phyloP scores from a whole-genome alignment of 2,329 filamentous ascomycete species.

The Alternaria sp. region DNA sequence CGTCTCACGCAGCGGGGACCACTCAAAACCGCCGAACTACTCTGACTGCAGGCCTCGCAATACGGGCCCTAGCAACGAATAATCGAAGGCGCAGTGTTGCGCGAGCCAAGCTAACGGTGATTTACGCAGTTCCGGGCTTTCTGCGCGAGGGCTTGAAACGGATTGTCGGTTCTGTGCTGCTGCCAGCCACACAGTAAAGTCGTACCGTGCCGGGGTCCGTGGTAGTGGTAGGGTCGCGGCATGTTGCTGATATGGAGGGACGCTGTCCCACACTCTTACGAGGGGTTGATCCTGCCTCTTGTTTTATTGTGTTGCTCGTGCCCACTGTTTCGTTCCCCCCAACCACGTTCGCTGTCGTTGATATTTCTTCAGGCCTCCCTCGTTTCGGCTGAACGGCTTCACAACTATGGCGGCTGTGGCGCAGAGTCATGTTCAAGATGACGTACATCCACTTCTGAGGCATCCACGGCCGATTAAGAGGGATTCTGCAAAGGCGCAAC shows the following conservation, averaged over 20 bases:
- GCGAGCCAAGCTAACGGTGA: conserved; percentile 27
- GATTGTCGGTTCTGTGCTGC: conserved; percentile 24
- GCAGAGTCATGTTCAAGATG: conserved; percentile 23
- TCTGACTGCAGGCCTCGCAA: conserved; percentile 21
- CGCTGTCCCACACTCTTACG: conserved; percentile 28
- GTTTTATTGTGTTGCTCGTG: conserved; percentile 25
- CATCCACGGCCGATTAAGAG: conserved; percentile 34
- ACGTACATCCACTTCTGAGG: conserved; percentile 31
- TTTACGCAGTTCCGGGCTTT: conserved; percentile 16
- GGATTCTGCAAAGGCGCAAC: conserved; percentile 35
- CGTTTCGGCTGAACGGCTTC: conserved; percentile 8
- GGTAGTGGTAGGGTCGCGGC: conserved; percentile 17
- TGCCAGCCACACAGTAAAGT: conserved; percentile 27
- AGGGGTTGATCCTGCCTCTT: conserved; percentile 22
- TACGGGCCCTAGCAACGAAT: conserved; percentile 27
- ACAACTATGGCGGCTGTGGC: conserved; percentile 27
- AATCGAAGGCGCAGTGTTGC: conserved; percentile 30
- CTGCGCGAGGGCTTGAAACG: conserved; percentile 32
- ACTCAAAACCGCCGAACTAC: conserved; percentile 9
- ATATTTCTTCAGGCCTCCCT: conserved; percentile 7
- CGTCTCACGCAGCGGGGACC: conserved; percentile 11
- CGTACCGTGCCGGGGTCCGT: conserved; percentile 25
- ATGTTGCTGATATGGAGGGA: conserved; percentile 30
- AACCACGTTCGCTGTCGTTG: conserved; percentile 9
- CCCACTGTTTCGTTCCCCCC: conserved; percentile 12